Percentiles rank a stretch among this genome's conserved stretches.
These are phyloP conservation scores for Cudoniella acicularis DNA, from an alignment of 495 filamentous ascomycete genomes.

Conservation along the genomic window DNA sequence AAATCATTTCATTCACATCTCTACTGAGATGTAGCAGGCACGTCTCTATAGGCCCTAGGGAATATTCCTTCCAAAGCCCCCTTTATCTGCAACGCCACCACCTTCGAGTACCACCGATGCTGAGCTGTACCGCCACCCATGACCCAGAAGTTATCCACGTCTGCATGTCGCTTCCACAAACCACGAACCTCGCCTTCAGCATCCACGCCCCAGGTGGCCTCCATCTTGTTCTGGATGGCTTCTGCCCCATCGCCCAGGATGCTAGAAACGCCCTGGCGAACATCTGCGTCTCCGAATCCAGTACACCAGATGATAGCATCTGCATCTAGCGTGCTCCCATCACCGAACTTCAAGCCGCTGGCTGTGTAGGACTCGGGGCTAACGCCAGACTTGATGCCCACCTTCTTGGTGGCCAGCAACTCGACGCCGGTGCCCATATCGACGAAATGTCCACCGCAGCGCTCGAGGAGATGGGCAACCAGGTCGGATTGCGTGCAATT, in stretches of 20 bases:
- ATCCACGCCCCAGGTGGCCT: constrained; percentile 72
- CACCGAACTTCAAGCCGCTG: constrained; percentile 55
- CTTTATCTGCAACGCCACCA: constrained; percentile 74
- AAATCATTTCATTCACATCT: too few relatives aligned
- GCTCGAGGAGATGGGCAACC: constrained; percentile 65
- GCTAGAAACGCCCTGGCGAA: constrained; percentile 37
- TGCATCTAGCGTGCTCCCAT: constrained; percentile 62
- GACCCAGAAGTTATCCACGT: constrained; percentile 69
- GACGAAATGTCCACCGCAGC: constrained; percentile 74
- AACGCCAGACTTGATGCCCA: constrained; percentile 67
- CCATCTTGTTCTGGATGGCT: constrained; percentile 53
- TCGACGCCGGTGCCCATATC: constrained; percentile 63
- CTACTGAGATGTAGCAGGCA: background rate
- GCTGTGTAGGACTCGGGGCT: constrained; percentile 58
- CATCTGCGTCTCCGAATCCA: constrained; percentile 74
- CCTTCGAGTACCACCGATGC: constrained; percentile 65
- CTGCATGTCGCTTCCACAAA: constrained; percentile 67
- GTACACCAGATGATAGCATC: constrained; percentile 80
- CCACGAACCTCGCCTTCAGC: constrained; percentile 62
- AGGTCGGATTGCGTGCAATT: constrained; percentile 46
- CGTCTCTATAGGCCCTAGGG: background rate
- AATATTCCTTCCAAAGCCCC: constrained; percentile 50
- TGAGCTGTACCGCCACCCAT: constrained; percentile 74
- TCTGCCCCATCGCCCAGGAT: constrained; percentile 60
- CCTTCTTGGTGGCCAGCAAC: constrained; percentile 70